phyloP scores from a whole-genome alignment of 305 asterid species.

The Fraxinus xanthoxyloides region DNA sequence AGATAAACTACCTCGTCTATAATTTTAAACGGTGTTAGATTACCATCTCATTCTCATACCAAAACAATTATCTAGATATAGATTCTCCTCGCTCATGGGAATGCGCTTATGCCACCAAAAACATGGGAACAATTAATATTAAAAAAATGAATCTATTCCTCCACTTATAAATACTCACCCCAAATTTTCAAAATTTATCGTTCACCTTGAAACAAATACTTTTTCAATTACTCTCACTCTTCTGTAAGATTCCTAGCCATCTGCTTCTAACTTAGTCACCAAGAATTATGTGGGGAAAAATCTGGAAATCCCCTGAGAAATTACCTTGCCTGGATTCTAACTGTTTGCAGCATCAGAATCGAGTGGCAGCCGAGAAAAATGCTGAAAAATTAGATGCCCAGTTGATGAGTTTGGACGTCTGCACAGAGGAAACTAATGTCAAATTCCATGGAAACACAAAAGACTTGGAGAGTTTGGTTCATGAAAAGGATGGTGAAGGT shows the following conservation, averaged over 20 bases:
- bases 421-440: slow-evolving; percentile 13
- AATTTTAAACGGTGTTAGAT: not conserved
- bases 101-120: not conserved
- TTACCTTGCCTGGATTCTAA: not conserved
- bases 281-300: not conserved
- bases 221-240: not conserved
- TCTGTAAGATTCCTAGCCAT: not conserved
- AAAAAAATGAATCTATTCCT: not conserved
- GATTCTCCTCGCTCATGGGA: not conserved
- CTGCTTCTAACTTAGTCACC: not conserved
- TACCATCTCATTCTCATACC: not conserved
- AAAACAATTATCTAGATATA: not conserved
- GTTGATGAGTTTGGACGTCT: not conserved
- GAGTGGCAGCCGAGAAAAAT: slow-evolving; percentile 7
- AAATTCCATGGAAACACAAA: not conserved
- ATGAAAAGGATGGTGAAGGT: slow-evolving; percentile 13
- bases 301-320: slow-evolving; percentile 21
- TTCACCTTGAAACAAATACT: slow-evolving; percentile 7
- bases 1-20: not conserved
- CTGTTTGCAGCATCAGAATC: not conserved
- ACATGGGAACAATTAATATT: not conserved
- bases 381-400: not conserved
- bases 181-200: not conserved
- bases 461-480: slow-evolving; percentile 46
- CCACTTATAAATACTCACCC: not conserved